Evolutionary conservation across 805 yeast genomes (phyloP), one percentile per base, ranked within the genome.

Genomic region (Suhomyces vadensis): DNA sequence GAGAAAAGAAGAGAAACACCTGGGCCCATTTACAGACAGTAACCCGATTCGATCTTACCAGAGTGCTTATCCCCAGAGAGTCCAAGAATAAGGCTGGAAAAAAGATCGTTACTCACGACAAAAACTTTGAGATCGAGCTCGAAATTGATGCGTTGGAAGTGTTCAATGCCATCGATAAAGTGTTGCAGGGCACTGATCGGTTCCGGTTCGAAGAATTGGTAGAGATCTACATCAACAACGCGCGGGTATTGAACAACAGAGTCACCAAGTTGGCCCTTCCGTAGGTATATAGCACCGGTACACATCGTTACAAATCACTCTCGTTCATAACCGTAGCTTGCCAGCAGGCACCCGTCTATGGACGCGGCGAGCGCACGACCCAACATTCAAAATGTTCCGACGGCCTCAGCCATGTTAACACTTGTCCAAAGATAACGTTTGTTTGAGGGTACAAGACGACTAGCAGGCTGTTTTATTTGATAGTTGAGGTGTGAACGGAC

Each of bases 11-110:
- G 53, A 74, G 97, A 49, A 73, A 75, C 21, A 79, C 91, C 46
- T 87, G 78, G 65, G 70, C 78, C n/a, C 91, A 87, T 51, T 73
- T 77, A n/a, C 82, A 83, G 6, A 85, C 94, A 1, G 79, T 81
- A 31, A 83, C 91, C 1, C 74, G 82, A 54, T 77, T 87, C 52
- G 95, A 87, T 64, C 65, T 86, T 49, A 87, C 95, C 1, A 75
- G 77, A 50, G 87, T 85, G 2, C 55, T 58, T 24, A 49, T 57
- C 10, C 75, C 75, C 7, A 35, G 47, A 11, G 71, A 65, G 44
- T 50, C 60, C 39, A 67, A 65, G 44, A 70, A 67, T 48, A 67
- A 65, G 46, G 44, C 55, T 2, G 75, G 77, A 17, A 68, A 68
- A 44, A 55, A 60, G 31, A 60, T 67, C 8, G 52, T 60, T 11